Percentiles rank a stretch among this genome's conserved stretches.
Evolutionary conservation across 805 yeast species (phyloP).

Genomic region (Starmerella bacillaris): DNA sequence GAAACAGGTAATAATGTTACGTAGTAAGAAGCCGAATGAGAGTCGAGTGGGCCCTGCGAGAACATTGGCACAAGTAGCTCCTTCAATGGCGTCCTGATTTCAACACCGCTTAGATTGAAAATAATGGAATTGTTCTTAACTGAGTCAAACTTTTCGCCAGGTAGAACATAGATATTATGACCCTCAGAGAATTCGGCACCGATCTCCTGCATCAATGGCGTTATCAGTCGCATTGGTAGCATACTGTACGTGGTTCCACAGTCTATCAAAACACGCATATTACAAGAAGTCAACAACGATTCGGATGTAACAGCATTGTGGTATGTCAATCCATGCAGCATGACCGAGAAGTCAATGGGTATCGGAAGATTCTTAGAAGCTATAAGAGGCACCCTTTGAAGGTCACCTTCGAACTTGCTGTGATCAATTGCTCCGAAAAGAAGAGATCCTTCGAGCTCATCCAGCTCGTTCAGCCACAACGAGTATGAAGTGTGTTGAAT

Average conservation of each 20-base stretch:
- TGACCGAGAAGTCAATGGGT: slow-evolving; percentile 14
- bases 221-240: slow-evolving; percentile 23
- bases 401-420: slow-evolving; percentile 25
- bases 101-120: slow-evolving; percentile 14
- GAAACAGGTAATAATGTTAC: slow-evolving; percentile 4
- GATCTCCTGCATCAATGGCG: slow-evolving; percentile 7
- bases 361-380: slow-evolving; percentile 17
- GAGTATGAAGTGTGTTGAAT: slow-evolving; percentile 29
- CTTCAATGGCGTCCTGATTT: slow-evolving; percentile 7
- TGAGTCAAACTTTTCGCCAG: background rate
- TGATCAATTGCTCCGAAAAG: slow-evolving; percentile 29
- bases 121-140: slow-evolving; percentile 5
- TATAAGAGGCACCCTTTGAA: slow-evolving; percentile 23
- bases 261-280: slow-evolving; percentile 25
- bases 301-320: background rate
- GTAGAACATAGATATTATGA: slow-evolving; percentile 6
- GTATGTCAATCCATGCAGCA: slow-evolving; percentile 13
- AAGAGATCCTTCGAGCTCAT: slow-evolving; percentile 22
- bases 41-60: background rate
- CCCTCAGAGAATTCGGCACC: slow-evolving; percentile 6
- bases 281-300: slow-evolving; percentile 5
- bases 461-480: slow-evolving; percentile 25
- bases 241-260: slow-evolving; percentile 36
- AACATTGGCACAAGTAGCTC: slow-evolving; percentile 12
- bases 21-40: background rate